Evolutionary conservation across 140 eudicot genomes (phyloP), one percentile per base, ranked within the genome.

Genomic region (Bidens hawaiensis): DNA sequence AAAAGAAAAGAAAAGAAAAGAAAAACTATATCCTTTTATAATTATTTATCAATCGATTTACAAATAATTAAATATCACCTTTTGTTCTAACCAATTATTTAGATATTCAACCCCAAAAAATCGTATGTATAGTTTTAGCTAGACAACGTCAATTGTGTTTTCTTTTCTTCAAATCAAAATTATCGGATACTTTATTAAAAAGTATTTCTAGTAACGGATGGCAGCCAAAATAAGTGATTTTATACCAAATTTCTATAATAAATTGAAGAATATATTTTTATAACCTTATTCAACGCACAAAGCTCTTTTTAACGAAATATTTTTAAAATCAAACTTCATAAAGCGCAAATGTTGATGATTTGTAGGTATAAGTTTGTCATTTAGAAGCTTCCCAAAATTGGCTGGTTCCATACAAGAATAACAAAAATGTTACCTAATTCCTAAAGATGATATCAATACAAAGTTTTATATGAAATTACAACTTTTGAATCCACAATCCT

Each of bases 381-480:
- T 14, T 9, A 11, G 2, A 38, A 2, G 11, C 6, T 16, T 15
- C 46, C 3, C 4, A 24, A 53, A 43, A 18, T 2, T 25, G 21
- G 18, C 10, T n/a, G n/a, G 14, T 48, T 65, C 11, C 63, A 34
- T 40, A 53, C 55, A 45, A 59, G 12, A 0, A 36, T 33, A 38
- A 41, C 7, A 38, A 23, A 23, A 21, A 23, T 12, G 6, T 7
- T 16, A 18, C 19, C 31, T 36, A 22, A 0, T 16, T 9, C 19
- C 31, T 19, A 38, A 3, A 33, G 8, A 38, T 61, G 16, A 13
- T 41, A 23, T 17, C 19, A 10, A 58, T 57, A 73, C 78, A 65
- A 65, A 65, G 15, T 6, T 34, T 4, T 18, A 27, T 5, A 34
- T n/a, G 14, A 28, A 63, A 28, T 62, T 72, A 63, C 60, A 72